These are phyloP conservation scores for Epichloe typhina DNA, from an alignment of 2,329 filamentous ascomycete species.

Conservation along the genomic window DNA sequence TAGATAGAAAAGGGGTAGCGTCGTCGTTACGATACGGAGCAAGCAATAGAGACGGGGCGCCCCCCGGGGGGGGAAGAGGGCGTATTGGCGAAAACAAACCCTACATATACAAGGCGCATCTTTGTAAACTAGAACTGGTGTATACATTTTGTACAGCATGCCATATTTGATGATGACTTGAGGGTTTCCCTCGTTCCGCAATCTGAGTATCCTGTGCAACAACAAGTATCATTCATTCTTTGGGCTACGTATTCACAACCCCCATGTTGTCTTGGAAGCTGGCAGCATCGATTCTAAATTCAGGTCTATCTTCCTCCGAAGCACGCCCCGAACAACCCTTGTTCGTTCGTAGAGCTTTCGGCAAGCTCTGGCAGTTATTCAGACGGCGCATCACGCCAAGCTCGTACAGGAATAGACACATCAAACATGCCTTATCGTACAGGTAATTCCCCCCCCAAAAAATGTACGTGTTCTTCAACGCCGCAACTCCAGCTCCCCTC, in stretches of 20 bases:
- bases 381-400: background rate
- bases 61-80: background rate
- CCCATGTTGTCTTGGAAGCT: background rate
- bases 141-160: conserved; percentile 2
- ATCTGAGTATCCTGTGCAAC: background rate
- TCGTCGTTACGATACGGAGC: background rate
- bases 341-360: background rate
- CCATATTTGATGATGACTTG: background rate
- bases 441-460: background rate
- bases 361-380: background rate
- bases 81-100: no score
- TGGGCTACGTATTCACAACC: background rate
- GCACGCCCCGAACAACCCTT: no score
- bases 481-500: background rate
- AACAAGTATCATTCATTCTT: background rate
- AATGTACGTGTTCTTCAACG: background rate
- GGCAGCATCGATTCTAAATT: background rate
- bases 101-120: background rate
- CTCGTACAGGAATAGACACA: background rate
- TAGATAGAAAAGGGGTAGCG: conserved; percentile 24
- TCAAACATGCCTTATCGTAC: background rate
- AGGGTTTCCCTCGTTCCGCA: background rate
- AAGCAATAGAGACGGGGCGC: background rate
- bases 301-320: background rate
- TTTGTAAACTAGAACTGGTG: conserved; percentile 1